Base-by-base conservation (phyloP, 805 yeast genomes). In the Kluyveromyces aestuarii region DNA sequence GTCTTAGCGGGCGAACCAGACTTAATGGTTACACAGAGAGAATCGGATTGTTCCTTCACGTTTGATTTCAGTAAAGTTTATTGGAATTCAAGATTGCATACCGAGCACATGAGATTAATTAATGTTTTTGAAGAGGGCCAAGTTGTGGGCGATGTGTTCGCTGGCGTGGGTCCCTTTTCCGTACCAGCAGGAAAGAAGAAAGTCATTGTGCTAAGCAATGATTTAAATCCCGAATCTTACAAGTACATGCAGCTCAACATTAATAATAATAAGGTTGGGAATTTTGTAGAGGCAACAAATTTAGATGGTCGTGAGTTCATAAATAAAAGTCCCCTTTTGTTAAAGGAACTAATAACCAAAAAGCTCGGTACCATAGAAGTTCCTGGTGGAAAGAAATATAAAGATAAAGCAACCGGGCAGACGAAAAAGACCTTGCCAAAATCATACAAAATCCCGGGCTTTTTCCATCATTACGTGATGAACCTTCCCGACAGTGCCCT, bases 81-180 rank as follows among this genome's bases (percentile, higher is more conserved):
- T 67, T 93, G 99, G 99, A 93, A 93, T 64, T 87, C 97, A 14
- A 77, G 99, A 56, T 72, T 93, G 45, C 91, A 89, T 55, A 87
- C 96, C 0, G 99, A 93, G 60, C 99, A 93, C 65, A 91, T 81
- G 43, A 72, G 98, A 50, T 68, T 93, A 40, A 83, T 93, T 3
- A 62, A 68, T 1, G 61, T 68, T 37, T 84, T 86, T 57, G 57
- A 76, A 40, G 72, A 77, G 4, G 84, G 84, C 9, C 84, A 84
- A 50, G 85, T 88, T 7, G 85, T 95, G 0, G 87, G 88, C 58
- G 99, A 93, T 70, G 97, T 89, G 0, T 87, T 95, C 80, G 98
- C 96, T 0, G 99, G 99, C 43, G 98, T 93, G 1, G 99, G 99
- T 0, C 99, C 99, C 5, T 93, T 95, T 71, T 91, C 95, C 1